phyloP scores from a whole-genome alignment of 2,329 filamentous ascomycete species.

The Scedosporium apiospermum region DNA sequence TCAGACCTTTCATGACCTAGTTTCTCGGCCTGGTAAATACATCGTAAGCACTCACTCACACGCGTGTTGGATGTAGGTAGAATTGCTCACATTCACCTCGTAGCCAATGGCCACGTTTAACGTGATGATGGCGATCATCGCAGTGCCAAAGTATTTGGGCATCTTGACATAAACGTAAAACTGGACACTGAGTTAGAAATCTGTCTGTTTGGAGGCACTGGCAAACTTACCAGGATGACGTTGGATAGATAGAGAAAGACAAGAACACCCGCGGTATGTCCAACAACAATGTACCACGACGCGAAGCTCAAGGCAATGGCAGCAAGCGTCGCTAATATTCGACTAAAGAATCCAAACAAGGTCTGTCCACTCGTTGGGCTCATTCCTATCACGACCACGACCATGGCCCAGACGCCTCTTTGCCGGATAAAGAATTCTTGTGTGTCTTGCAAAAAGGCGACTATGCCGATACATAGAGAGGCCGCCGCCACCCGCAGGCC shows the following conservation, averaged over 20 bases:
- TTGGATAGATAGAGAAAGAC: conserved; percentile 2
- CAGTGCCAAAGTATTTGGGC: conserved; percentile 5
- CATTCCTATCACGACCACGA: conserved; percentile 4
- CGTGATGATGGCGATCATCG: conserved; percentile 5
- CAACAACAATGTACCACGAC: conserved; percentile 4
- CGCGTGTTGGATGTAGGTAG: neutral
- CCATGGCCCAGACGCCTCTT: conserved; percentile 2
- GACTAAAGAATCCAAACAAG: conserved; percentile 3
- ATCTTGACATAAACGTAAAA: conserved; percentile 6
- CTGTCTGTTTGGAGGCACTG: neutral
- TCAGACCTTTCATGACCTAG: conserved; percentile 1
- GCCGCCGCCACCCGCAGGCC: neutral
- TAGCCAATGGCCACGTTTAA: conserved; percentile 9
- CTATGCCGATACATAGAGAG: conserved; percentile 2
- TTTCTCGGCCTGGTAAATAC: neutral
- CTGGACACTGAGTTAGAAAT: neutral
- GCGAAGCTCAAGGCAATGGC: neutral
- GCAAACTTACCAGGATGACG: neutral
- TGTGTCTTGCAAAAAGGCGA: neutral
- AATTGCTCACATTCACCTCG: conserved; percentile 1
- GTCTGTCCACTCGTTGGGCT: conserved; percentile 4
- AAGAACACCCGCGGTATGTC: neutral
- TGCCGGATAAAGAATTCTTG: conserved; percentile 4
- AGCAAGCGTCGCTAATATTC: neutral
- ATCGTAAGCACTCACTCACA: neutral